Conservation (phyloP, 495 filamentous ascomycete genomes). For the Durotheca rogersii region DNA sequence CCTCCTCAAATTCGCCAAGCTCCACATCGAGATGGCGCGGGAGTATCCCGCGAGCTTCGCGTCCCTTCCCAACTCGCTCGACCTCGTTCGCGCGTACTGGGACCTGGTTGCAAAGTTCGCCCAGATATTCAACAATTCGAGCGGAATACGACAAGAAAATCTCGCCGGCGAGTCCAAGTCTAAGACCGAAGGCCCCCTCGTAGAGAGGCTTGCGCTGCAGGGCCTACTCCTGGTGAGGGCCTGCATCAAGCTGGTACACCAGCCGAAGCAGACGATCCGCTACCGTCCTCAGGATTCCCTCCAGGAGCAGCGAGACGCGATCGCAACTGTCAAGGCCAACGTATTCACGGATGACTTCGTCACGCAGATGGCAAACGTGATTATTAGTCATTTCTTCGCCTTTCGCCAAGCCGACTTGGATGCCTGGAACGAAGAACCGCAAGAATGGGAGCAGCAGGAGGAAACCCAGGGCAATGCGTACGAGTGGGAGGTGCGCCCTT, state of each 20-base stretch:
- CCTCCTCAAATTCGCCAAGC: constrained; percentile 82
- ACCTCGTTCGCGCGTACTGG: constrained; percentile 81
- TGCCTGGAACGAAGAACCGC: constrained; percentile 88
- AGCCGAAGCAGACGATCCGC: constrained; percentile 75
- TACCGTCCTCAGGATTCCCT: constrained; percentile 71
- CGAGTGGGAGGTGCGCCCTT: constrained; percentile 86
- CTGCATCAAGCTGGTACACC: constrained; percentile 80
- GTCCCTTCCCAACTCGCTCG: constrained; percentile 71
- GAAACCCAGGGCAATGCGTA: constrained; percentile 75
- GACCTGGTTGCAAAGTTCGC: constrained; percentile 71
- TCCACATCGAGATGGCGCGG: constrained; percentile 81
- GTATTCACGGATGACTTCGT: constrained; percentile 76
- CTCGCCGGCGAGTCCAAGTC: constrained; percentile 51
- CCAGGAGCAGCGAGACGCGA: constrained; percentile 64
- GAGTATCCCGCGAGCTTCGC: constrained; percentile 77
- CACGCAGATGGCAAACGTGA: constrained; percentile 71
- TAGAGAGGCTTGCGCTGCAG: constrained; percentile 76
- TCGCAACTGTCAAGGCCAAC: constrained; percentile 63
- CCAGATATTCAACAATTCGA: constrained; percentile 60
- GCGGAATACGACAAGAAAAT: constrained; percentile 48
- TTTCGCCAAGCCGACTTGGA: constrained; percentile 82
- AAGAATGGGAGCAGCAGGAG: constrained; percentile 88
- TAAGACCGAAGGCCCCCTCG: constrained; percentile 58
- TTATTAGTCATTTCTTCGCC: constrained; percentile 85
- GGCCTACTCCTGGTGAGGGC: constrained; percentile 80